Evolutionary conservation across 371 early-diverging fungal genomes (phyloP), one percentile per base, ranked within the genome.

Genomic region (Lichtheimia hyalospora): DNA sequence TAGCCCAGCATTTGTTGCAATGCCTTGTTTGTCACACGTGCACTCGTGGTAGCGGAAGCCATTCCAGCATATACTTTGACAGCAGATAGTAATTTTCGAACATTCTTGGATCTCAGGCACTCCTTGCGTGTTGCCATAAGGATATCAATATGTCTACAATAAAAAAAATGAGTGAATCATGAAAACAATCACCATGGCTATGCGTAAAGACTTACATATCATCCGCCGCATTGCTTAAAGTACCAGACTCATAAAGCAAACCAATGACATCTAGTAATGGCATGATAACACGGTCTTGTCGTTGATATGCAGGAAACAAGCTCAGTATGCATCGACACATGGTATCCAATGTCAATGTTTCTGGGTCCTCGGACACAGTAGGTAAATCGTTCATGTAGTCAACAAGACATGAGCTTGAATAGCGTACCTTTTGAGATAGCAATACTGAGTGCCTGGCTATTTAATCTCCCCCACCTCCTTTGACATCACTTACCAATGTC

Each of bases 181-280:
- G 12, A 51, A n/a, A n/a, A n/a, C n/a, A n/a, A n/a, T n/a, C n/a
- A n/a, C 14, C 3, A 14, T 14, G 23, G 18, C 46, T 21, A 23
- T 12, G 24, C 49, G 52, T 21, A n/a, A 44, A 27, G 34, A 56
- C 65, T 70, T 72, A 74, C 81, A 71, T 46, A 23, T 57, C 20
- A 27, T 79, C 73, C 40, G 77, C 67, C 8, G 62, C 58, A 53
- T 71, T 68, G 24, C 69, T 49, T 46, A 86, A 52, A 5, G 74
- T 75, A 18, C 82, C 85, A 44, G 74, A 75, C 54, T 86, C 84
- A 43, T 89, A 77, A 15, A 91, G 66, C 43, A 90, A 63, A 39
- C 91, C 92, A 34, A 85, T 46, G 0, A 86, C 84, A 50, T 89
- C 90, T 28, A 92, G 57, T 20, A 89, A 54, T 0, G 92, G 89